Percentiles rank a stretch among this genome's conserved stretches.
Conservation (phyloP, 306 rosid species). For the Arachis stenosperma region DNA sequence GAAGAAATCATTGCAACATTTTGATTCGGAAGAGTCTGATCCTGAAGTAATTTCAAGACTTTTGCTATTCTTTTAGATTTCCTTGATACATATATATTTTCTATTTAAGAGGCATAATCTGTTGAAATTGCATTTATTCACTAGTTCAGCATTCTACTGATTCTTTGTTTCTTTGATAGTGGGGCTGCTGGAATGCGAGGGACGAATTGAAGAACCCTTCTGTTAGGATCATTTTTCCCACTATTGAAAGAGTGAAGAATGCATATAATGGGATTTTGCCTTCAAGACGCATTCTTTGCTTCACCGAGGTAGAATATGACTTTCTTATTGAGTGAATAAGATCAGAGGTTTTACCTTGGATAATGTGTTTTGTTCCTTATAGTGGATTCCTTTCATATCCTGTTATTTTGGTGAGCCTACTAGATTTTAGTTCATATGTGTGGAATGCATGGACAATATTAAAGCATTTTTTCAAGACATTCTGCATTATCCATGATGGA, state of each 20-base stretch:
- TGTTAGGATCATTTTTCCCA: slow-evolving; percentile 70
- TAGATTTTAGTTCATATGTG: slow-evolving; percentile 3
- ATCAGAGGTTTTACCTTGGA: not conserved
- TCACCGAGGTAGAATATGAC: slow-evolving; percentile 65
- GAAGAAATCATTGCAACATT: slow-evolving; percentile 61
- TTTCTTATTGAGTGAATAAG: slow-evolving; percentile 30
- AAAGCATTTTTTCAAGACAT: not conserved
- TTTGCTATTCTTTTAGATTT: slow-evolving; percentile 9
- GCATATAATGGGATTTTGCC: slow-evolving; percentile 61
- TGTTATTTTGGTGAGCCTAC: slow-evolving; percentile 8
- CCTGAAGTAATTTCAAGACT: slow-evolving; percentile 61
- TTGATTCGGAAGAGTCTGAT: slow-evolving; percentile 86
- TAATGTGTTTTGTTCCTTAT: not conserved
- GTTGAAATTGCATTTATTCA: slow-evolving; percentile 22
- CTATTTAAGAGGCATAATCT: slow-evolving; percentile 19
- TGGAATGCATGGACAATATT: not conserved
- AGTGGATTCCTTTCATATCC: slow-evolving; percentile 15
- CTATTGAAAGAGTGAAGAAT: slow-evolving; percentile 69
- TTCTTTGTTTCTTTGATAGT: slow-evolving; percentile 56
- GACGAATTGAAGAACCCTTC: slow-evolving; percentile 75
- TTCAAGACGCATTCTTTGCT: slow-evolving; percentile 76
- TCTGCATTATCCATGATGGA: not conserved
- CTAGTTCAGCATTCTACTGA: slow-evolving; percentile 36
- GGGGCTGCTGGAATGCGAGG: slow-evolving; percentile 81
- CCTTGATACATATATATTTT: slow-evolving; percentile 29